Conservation (phyloP, 1,284 basidiomycete genomes). For the Butyriboletus pseudospeciosus region DNA sequence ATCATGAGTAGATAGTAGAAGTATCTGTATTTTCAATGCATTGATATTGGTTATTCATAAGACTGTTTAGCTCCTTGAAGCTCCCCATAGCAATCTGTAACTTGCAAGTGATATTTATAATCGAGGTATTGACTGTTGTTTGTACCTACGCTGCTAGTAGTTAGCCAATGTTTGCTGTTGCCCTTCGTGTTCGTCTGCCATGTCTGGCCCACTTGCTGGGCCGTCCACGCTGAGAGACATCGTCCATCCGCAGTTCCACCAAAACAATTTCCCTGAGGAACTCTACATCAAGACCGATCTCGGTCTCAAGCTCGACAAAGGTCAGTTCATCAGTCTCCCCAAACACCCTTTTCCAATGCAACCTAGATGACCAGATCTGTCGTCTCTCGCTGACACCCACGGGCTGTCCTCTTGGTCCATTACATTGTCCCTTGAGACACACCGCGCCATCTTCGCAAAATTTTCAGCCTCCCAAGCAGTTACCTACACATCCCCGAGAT, state of each 20-base stretch:
- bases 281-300: constrained; percentile 79
- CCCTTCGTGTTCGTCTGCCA: constrained; percentile 6
- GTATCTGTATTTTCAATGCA: too few relatives aligned
- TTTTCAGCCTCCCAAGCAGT: constrained; percentile 79
- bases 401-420: constrained; percentile 83
- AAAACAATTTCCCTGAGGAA: constrained; percentile 87
- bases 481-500: constrained; percentile 77
- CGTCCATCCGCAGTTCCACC: constrained; percentile 86
- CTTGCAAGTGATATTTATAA: too few relatives aligned
- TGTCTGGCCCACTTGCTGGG: constrained; percentile 55
- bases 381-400: constrained; percentile 71
- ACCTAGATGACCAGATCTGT: constrained; percentile 86
- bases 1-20: too few relatives aligned
- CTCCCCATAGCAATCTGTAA: too few relatives aligned
- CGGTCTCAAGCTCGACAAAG: constrained; percentile 88
- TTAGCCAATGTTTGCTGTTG: not conserved
- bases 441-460: constrained; percentile 81
- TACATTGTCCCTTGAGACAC: constrained; percentile 87
- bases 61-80: too few relatives aligned
- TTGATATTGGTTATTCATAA: too few relatives aligned
- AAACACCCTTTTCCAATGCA: not conserved
- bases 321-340: constrained; percentile 37
- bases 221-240: constrained; percentile 70
- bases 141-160: not conserved
- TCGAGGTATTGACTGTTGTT: not conserved